Base-by-base conservation (phyloP, 1,139 yeast genomes). In the Torulaspora pretoriensis region DNA sequence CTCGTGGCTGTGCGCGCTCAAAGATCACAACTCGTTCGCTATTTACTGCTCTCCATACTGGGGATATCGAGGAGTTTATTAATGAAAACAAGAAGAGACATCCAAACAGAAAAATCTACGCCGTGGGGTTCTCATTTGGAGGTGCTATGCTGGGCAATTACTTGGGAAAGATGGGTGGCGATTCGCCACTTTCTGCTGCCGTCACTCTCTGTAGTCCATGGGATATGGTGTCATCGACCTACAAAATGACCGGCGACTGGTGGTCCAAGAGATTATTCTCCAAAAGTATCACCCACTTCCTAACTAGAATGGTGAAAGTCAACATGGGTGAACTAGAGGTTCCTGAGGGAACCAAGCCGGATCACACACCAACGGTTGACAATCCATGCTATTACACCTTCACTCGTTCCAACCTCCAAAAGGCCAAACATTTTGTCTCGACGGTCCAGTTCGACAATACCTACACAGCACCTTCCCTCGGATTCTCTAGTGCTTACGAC, bases 121-220 rank as follows among this genome's bases (percentile, higher is more conserved):
- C 83, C 1, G 82, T 80, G 13, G 97, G 97, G 1, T 84, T 83
- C 61, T 86, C 96, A 8, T 81, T 90, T 55, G 97, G 97, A n/a
- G 92, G 88, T 1, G 78, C 85, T 1, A 75, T 88, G 48, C 68
- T 88, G 47, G 76, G 86, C 27, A 89, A 90, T 63, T 89, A 83
- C 62, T 64, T 90, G 32, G 96, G 95, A 28, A 82, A 80, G 57
- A 83, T 83, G 55, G 82, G 78, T 17, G 75, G 69, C 1, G 67
- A 72, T 26, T 64, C 77, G 9, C 69, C 73, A 31, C 65, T 89
- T 40, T 73, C 75, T 34, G 86, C 89, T 6, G 89, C 92, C 3
- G 74, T 78, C 22, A 67, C 81, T 9, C 70, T 88, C 30, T 86
- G 88, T 7, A 77, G 81, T 51, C 96, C 96, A 10, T 90, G 96